Evolutionary conservation across 306 rosid species (phyloP), one percentile per base, ranked within the genome.

Genomic region (Lagenaria siceraria): DNA sequence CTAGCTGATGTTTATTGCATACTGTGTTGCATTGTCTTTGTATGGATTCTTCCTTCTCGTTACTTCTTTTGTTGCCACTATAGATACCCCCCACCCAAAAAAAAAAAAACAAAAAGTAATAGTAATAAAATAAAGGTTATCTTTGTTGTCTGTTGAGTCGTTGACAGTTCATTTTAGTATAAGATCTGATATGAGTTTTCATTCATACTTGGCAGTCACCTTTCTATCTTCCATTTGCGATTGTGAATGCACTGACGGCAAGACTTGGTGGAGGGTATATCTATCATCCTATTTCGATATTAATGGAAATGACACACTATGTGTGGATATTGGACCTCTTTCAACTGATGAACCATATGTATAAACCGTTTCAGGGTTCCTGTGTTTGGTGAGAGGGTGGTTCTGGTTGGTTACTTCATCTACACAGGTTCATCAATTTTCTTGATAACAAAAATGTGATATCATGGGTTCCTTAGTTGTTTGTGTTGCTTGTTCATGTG

Each of bases 161-260:
- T 17, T 65, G 49, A 35, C 49, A 18, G 19, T 35, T 25, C 51
- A 66, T 36, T 66, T 52, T 11, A 42, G 52, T 19, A n/a, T 25
- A 68, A 68, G 35, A 53, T 54, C 52, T 1, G 31, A 83, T 38
- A 54, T 42, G 36, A 7, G 48, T 49, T 19, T 51, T 19, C 15
- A 31, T 69, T 35, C 48, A 13, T 31, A 46, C 81, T 79, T 51
- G 86, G 62, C 91, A 92, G 99, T 90, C 99, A 43, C 84, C 90
- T 53, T 21, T 92, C 82, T 90, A 84, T 87, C 97, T 92, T 46
- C 99, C 99, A 15, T 81, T 90, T 22, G 98, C 98, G 46, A 87
- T 92, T 83, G 99, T 96, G 60, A 95, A 95, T 84, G 88, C 90
- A 27, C 98, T 92, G 31, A 87, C 92, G 13, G 91, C 98, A 46